phyloP scores from a whole-genome alignment of 495 filamentous ascomycete genomes.

The Letharia lupina region DNA sequence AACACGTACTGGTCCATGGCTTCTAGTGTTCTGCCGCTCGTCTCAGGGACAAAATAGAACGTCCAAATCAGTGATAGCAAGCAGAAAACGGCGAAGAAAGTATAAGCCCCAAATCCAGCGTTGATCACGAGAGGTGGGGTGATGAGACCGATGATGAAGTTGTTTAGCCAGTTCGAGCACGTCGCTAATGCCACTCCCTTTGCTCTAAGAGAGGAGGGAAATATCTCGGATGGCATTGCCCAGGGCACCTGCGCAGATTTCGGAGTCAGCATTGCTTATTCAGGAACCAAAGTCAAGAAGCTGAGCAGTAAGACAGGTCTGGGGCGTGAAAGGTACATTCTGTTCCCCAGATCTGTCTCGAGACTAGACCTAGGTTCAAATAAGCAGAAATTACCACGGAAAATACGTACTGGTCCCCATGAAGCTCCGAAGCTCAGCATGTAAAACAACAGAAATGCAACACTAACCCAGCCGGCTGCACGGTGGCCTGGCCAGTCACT shows the following conservation, averaged over 20 bases:
- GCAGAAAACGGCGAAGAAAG: constrained; percentile 52
- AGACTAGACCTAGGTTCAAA: not conserved
- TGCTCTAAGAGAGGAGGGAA: constrained; percentile 43
- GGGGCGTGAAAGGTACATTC: not conserved
- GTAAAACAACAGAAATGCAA: constrained; percentile 38
- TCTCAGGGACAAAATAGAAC: constrained; percentile 48
- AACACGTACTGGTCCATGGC: constrained; percentile 36
- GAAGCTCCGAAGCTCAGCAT: constrained; percentile 41
- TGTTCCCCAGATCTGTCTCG: not conserved
- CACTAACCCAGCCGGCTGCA: constrained; percentile 38
- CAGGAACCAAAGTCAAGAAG: not conserved
- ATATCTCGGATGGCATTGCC: constrained; percentile 43
- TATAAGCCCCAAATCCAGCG: constrained; percentile 39
- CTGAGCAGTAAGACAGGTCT: not conserved
- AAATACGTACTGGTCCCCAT: constrained; percentile 38
- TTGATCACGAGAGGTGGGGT: constrained; percentile 38
- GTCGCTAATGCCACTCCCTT: constrained; percentile 47
- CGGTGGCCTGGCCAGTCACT: constrained; percentile 39
- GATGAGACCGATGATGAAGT: constrained; percentile 43
- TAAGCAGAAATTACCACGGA: not conserved
- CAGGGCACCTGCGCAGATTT: constrained; percentile 12
- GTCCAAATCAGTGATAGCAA: constrained; percentile 45
- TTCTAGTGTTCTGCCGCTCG: constrained; percentile 37
- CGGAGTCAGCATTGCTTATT: not conserved
- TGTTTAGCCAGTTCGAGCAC: constrained; percentile 49